These are phyloP conservation scores for Gonapodya prolifera DNA, from an alignment of 192 early-diverging fungal genomes.

Conservation along the genomic window DNA sequence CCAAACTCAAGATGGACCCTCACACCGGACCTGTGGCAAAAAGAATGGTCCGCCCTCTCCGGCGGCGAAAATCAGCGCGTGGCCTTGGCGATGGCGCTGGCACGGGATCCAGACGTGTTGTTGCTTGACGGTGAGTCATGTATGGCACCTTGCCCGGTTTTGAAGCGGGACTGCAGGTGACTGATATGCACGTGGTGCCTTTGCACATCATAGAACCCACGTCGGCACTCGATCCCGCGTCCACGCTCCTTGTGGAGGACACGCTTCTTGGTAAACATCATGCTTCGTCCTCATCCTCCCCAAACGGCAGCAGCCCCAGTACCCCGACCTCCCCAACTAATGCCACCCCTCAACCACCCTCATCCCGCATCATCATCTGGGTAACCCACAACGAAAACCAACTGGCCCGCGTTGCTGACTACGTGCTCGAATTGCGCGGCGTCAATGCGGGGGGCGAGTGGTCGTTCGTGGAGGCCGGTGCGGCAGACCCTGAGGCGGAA, in stretches of 20 bases:
- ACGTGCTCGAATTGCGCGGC: background rate
- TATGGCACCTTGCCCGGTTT: background rate
- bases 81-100: constrained; percentile 63
- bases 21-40: constrained; percentile 49
- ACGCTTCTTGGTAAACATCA: constrained; percentile 23
- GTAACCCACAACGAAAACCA: background rate
- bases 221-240: constrained; percentile 63
- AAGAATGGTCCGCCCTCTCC: constrained; percentile 62
- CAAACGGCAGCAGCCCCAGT: background rate
- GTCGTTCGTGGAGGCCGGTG: background rate
- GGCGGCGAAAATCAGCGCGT: constrained; percentile 80
- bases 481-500: too few relatives aligned
- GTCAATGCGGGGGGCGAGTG: background rate
- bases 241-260: constrained; percentile 55
- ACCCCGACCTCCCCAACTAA: background rate
- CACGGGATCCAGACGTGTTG: constrained; percentile 60
- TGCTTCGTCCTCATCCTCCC: background rate
- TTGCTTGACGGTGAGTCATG: constrained; percentile 56
- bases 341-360: background rate
- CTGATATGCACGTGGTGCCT: background rate
- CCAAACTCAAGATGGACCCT: constrained; percentile 61
- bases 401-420: background rate
- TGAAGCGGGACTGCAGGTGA: background rate
- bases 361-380: background rate
- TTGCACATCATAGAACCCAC: constrained; percentile 53